These are phyloP conservation scores for Fragosphaeria purpurea DNA, from an alignment of 2,329 filamentous ascomycete genomes.

Conservation along the genomic window DNA sequence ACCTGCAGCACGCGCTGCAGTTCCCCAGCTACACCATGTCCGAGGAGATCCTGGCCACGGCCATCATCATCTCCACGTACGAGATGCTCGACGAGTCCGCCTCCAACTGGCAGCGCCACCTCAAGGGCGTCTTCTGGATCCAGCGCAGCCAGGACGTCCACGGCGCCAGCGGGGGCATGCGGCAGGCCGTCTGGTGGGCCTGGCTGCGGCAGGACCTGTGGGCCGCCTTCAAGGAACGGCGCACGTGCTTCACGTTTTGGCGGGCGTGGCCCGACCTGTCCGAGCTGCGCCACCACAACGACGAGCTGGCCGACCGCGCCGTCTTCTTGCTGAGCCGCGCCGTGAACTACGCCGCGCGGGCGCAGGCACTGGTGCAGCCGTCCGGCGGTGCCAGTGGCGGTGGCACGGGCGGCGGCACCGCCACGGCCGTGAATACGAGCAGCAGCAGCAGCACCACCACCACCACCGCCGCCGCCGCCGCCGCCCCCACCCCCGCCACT, in stretches of 20 bases:
- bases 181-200: constrained; percentile 53
- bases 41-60: constrained; percentile 47
- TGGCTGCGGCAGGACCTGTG: constrained; percentile 58
- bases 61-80: constrained; percentile 51
- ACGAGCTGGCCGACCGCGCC: constrained; percentile 39
- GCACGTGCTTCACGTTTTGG: constrained; percentile 49
- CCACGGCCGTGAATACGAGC: constrained; percentile 8
- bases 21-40: constrained; percentile 48
- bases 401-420: constrained; percentile 3
- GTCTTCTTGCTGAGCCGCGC: constrained; percentile 41
- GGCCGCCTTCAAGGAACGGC: constrained; percentile 50
- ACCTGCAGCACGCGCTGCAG: constrained; percentile 48
- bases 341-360: constrained; percentile 33
- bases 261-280: constrained; percentile 33
- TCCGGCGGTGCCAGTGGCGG: constrained; percentile 2
- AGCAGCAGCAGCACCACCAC: no score
- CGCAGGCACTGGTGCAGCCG: not conserved
- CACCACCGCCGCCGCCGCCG: no score
- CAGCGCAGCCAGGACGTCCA: constrained; percentile 52
- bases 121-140: constrained; percentile 58
- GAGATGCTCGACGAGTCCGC: constrained; percentile 47
- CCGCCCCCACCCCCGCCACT: not conserved
- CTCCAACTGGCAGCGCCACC: constrained; percentile 45
- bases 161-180: constrained; percentile 45
- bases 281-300: constrained; percentile 28